A percentile compares a stretch with the other conserved stretches of the same genome.
Evolutionary conservation across 1,139 yeast species (phyloP).

Genomic region (Protomyces lactucae-debilis): DNA sequence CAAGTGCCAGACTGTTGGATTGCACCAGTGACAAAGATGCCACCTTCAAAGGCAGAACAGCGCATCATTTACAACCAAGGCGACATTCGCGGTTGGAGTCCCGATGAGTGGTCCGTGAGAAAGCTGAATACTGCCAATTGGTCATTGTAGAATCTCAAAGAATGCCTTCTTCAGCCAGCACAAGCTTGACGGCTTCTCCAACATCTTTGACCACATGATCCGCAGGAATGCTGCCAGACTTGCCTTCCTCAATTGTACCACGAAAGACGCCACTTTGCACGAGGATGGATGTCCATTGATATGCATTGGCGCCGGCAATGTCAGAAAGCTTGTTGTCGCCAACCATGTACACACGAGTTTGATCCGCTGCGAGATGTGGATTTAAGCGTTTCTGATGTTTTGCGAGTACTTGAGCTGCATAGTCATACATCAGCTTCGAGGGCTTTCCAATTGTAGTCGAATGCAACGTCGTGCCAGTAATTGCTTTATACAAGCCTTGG

Average conservation of each 20-base stretch:
- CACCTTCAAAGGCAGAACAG: neutral
- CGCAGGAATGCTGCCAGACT: slow-evolving; percentile 71
- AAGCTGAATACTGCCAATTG: neutral
- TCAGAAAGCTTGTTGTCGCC: slow-evolving; percentile 96
- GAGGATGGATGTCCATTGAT: slow-evolving; percentile 83
- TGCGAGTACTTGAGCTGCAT: slow-evolving; percentile 67
- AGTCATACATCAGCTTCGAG: slow-evolving; percentile 53
- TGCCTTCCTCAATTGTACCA: slow-evolving; percentile 53
- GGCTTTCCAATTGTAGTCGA: slow-evolving; percentile 82
- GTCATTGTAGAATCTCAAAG: neutral
- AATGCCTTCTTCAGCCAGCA: slow-evolving; percentile 49
- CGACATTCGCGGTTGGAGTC: neutral
- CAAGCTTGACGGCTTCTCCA: slow-evolving; percentile 73
- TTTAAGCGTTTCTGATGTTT: slow-evolving; percentile 33
- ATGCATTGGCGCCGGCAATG: slow-evolving; percentile 77
- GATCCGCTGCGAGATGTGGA: neutral
- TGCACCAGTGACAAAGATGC: no score
- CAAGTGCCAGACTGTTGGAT: no score
- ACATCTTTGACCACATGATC: slow-evolving; percentile 68
- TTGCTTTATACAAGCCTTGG: slow-evolving; percentile 57
- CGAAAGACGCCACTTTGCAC: slow-evolving; percentile 85
- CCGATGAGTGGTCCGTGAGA: neutral
- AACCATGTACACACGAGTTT: slow-evolving; percentile 66
- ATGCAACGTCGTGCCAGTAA: slow-evolving; percentile 59
- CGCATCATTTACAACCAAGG: neutral